phyloP scores from a whole-genome alignment of 768 basidiomycete species.

The Dacryopinax spathularia region DNA sequence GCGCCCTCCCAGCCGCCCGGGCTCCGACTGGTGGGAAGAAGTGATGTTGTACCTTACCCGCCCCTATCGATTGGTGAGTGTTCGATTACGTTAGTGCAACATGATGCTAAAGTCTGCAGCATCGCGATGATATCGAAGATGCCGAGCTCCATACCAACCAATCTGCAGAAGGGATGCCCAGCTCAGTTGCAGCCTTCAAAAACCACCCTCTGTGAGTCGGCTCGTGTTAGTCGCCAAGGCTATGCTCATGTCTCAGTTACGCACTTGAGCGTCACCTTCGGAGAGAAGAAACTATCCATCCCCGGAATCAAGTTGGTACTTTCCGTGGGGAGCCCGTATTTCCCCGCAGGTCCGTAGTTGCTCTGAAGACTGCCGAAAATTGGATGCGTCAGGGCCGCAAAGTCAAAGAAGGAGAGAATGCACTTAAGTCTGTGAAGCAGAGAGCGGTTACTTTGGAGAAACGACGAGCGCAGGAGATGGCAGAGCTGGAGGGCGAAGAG shows the following conservation, averaged over 20 bases:
- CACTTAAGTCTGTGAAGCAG: conserved; percentile 80
- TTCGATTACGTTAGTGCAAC: background rate
- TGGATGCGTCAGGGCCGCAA: conserved; percentile 82
- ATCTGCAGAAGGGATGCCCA: conserved; percentile 84
- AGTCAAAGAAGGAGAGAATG: conserved; percentile 59
- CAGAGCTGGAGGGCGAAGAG: conserved; percentile 37
- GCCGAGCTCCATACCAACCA: conserved; percentile 67
- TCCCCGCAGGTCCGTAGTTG: conserved; percentile 65
- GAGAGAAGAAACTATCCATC: conserved; percentile 72
- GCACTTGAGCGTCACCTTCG: conserved; percentile 76
- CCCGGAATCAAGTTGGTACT: conserved; percentile 67
- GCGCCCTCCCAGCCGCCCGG: conserved; percentile 17
- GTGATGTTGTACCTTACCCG: conserved; percentile 49
- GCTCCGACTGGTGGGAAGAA: conserved; percentile 65
- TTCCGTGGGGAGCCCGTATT: conserved; percentile 91
- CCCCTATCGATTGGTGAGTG: conserved; percentile 67
- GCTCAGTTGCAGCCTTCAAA: conserved; percentile 81
- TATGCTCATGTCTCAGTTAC: no score
- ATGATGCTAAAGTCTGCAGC: conserved; percentile 30
- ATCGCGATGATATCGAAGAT: conserved; percentile 87
- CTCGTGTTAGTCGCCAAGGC: no score
- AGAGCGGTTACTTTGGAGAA: conserved; percentile 67
- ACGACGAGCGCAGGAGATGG: conserved; percentile 56
- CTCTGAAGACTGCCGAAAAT: conserved; percentile 80
- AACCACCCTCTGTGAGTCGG: conserved; percentile 78